Percentiles rank a stretch among this genome's conserved stretches.
phyloP scores from a whole-genome alignment of 352 stramenopile genomes.

The Blastocystis sp. region DNA sequence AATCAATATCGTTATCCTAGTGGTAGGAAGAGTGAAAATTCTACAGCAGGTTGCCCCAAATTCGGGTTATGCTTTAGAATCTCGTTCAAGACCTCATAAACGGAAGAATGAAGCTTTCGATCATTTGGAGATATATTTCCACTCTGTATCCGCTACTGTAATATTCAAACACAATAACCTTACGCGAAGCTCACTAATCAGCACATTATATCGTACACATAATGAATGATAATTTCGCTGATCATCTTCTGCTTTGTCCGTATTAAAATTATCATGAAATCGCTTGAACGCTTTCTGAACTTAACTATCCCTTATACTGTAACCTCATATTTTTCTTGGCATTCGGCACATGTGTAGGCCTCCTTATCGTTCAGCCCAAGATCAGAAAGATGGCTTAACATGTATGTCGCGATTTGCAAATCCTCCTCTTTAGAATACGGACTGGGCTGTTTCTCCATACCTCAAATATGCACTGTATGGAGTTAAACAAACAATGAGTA shows the following conservation, averaged over 20 bases:
- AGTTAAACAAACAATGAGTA: neutral
- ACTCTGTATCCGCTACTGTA: neutral
- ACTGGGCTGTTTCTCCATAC: neutral
- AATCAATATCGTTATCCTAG: neutral
- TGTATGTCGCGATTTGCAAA: neutral
- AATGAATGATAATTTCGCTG: neutral
- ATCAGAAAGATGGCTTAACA: neutral
- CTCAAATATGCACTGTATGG: neutral
- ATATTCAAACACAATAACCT: neutral
- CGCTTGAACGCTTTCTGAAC: neutral
- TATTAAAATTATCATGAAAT: neutral
- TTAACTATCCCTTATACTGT: neutral
- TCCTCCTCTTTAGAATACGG: neutral
- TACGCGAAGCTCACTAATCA: slow-evolving; percentile 24
- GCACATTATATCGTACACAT: neutral
- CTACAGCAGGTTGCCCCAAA: neutral
- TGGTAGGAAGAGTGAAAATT: neutral
- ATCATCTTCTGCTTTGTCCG: neutral
- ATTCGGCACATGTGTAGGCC: neutral
- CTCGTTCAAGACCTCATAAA: slow-evolving; percentile 17
- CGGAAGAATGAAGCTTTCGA: neutral
- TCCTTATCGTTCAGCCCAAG: neutral
- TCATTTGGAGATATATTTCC: neutral
- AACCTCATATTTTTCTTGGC: slow-evolving; percentile 33
- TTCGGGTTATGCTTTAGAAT: neutral